Percentiles rank a stretch among this genome's conserved stretches.
These are phyloP conservation scores for Hyphopichia buzzinii DNA, from an alignment of 1,139 yeast species.

Conservation along the genomic window DNA sequence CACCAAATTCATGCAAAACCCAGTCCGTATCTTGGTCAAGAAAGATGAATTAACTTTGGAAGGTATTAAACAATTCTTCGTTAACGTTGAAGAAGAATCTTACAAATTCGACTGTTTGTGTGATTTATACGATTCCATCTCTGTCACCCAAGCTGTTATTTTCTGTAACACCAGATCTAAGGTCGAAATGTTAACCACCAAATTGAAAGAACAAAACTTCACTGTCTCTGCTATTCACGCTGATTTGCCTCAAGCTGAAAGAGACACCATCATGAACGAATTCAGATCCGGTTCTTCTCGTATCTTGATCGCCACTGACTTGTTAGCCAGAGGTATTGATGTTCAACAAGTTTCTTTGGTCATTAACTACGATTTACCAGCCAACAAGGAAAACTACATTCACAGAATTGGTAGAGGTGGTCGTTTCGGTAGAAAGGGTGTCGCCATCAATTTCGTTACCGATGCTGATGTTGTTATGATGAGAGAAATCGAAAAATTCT, in stretches of 20 bases:
- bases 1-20: conserved; percentile 95
- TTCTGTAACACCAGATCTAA: conserved; percentile 99
- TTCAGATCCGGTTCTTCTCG: conserved; percentile 98
- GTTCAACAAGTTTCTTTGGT: conserved; percentile 98
- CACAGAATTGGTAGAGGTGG: conserved; percentile 99
- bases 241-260: conserved; percentile 93
- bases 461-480: conserved; percentile 86
- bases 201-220: conserved; percentile 82
- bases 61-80: conserved; percentile 96
- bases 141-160: conserved; percentile 98
- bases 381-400: conserved; percentile 96
- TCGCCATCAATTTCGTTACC: conserved; percentile 97
- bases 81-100: conserved; percentile 90
- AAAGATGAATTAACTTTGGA: conserved; percentile 97
- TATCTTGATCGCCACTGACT: conserved; percentile 93
- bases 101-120: conserved; percentile 94
- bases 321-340: conserved; percentile 99
- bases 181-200: conserved; percentile 91
- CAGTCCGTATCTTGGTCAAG: conserved; percentile 95
- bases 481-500: conserved; percentile 97
- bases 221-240: conserved; percentile 98
- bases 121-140: conserved; percentile 95
- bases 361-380: conserved; percentile 96
- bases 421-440: conserved; percentile 99
- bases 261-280: conserved; percentile 98